Evolutionary conservation across 2,329 filamentous ascomycete species (phyloP).

Genomic region (Penicillium sp.): DNA sequence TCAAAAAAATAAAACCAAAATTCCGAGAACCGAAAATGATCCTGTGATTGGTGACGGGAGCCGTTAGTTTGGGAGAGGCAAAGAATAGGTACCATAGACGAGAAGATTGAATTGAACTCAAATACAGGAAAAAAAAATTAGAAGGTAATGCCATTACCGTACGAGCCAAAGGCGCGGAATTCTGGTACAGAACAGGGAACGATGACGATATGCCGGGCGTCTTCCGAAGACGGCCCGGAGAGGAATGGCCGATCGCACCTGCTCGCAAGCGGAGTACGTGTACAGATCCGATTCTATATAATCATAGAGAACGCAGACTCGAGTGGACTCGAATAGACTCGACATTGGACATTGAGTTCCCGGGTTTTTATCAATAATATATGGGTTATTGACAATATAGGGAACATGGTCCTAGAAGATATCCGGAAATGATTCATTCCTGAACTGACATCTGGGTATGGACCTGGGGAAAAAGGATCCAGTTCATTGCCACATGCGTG

Average conservation of each 20-base stretch:
- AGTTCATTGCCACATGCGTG: not conserved
- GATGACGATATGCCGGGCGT: conserved; percentile 17
- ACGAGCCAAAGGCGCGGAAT: conserved; percentile 2
- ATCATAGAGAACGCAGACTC: no score
- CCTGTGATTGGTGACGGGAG: not conserved
- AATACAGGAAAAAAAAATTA: conserved; percentile 6
- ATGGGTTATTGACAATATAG: no score
- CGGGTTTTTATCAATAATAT: no score
- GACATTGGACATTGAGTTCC: no score
- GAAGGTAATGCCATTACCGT: conserved; percentile 10
- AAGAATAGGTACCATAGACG: not conserved
- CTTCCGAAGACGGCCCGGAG: conserved; percentile 16
- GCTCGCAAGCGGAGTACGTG: conserved; percentile 5
- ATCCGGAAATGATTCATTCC: not conserved
- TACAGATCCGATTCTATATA: not conserved
- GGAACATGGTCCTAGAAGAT: not conserved
- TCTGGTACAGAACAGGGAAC: not conserved
- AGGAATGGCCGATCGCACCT: conserved; percentile 9
- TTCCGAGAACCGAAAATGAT: not conserved
- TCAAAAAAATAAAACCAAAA: conserved; percentile 2
- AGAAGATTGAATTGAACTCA: not conserved
- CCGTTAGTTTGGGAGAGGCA: not conserved
- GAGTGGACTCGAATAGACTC: no score
- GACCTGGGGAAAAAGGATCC: not conserved
- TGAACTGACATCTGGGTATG: not conserved